A percentile compares a stretch with the other conserved stretches of the same genome.
Evolutionary conservation across 768 basidiomycete genomes (phyloP).

Genomic region (Phylloporus sp.): DNA sequence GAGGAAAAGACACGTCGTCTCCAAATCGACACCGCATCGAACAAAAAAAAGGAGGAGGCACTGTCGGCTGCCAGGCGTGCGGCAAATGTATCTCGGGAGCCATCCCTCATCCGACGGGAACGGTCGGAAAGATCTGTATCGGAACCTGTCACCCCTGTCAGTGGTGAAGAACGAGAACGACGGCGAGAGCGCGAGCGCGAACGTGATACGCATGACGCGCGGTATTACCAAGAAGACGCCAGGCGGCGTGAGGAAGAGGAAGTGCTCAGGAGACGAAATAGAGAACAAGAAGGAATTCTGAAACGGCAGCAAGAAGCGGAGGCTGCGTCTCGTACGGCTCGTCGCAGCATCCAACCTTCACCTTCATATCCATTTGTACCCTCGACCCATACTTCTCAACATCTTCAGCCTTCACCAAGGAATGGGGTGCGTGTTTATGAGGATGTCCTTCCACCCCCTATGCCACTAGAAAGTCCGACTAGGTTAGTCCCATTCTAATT

Average conservation of each 20-base stretch:
- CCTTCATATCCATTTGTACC: conserved; percentile 27
- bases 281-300: conserved; percentile 55
- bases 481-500: conserved; percentile 45
- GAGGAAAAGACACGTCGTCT: conserved; percentile 22
- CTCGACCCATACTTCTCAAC: conserved; percentile 30
- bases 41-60: conserved; percentile 32
- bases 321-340: conserved; percentile 42
- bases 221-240: conserved; percentile 43
- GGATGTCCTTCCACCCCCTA: conserved; percentile 33
- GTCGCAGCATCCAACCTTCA: conserved; percentile 33
- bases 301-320: conserved; percentile 60
- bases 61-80: conserved; percentile 24
- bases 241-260: conserved; percentile 48
- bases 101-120: conserved; percentile 22
- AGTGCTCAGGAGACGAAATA: conserved; percentile 39
- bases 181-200: conserved; percentile 24
- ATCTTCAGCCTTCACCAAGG: conserved; percentile 29
- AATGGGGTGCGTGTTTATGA: conserved; percentile 29
- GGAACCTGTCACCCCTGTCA: conserved; percentile 26
- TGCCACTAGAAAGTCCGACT: conserved; percentile 67
- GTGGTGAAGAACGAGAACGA: conserved; percentile 23
- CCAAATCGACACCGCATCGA: conserved; percentile 26
- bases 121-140: conserved; percentile 22
- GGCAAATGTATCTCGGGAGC: conserved; percentile 20
- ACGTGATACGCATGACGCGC: conserved; percentile 24